A percentile compares a stretch with the other conserved stretches of the same genome.
Conservation (phyloP, 805 yeast species). For the Yamadazyma kitorensis region DNA sequence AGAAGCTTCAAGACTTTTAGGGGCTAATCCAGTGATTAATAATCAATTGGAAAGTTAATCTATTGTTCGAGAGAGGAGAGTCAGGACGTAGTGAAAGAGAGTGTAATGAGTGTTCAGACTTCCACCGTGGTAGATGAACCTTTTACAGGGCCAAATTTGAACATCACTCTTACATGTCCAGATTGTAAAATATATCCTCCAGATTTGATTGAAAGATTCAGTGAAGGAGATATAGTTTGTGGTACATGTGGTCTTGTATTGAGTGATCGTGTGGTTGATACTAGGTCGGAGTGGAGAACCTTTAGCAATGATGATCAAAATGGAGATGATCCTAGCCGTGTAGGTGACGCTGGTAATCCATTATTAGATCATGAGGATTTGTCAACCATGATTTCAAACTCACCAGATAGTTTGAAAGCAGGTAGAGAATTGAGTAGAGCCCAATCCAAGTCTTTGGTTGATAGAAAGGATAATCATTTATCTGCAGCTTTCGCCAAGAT, state of each 20-base stretch:
- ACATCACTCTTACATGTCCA: conserved; percentile 88
- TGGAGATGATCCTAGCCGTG: conserved; percentile 98
- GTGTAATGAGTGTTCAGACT: not conserved
- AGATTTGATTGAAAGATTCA: conserved; percentile 87
- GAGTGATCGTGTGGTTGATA: conserved; percentile 89
- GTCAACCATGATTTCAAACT: conserved; percentile 87
- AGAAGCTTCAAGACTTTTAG: too few species aligned
- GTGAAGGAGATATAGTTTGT: conserved; percentile 98
- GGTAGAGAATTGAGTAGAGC: conserved; percentile 92
- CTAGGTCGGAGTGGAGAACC: conserved; percentile 98
- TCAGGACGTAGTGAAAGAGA: too few species aligned
- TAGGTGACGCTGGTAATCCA: conserved; percentile 96
- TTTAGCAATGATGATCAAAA: conserved; percentile 97
- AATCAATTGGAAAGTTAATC: too few species aligned
- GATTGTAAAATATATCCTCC: conserved; percentile 97
- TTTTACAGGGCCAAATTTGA: conserved; percentile 72
- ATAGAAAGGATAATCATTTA: conserved; percentile 81
- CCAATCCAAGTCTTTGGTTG: conserved; percentile 81
- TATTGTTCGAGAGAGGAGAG: too few species aligned
- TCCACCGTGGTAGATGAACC: too few species aligned
- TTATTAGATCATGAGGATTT: conserved; percentile 86
- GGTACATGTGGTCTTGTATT: conserved; percentile 94
- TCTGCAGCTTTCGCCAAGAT: conserved; percentile 88
- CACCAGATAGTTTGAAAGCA: conserved; percentile 76
- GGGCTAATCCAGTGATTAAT: too few species aligned